Percentiles rank a stretch among this genome's conserved stretches.
Conservation (phyloP, 805 yeast genomes). For the Lipomyces yamadae region DNA sequence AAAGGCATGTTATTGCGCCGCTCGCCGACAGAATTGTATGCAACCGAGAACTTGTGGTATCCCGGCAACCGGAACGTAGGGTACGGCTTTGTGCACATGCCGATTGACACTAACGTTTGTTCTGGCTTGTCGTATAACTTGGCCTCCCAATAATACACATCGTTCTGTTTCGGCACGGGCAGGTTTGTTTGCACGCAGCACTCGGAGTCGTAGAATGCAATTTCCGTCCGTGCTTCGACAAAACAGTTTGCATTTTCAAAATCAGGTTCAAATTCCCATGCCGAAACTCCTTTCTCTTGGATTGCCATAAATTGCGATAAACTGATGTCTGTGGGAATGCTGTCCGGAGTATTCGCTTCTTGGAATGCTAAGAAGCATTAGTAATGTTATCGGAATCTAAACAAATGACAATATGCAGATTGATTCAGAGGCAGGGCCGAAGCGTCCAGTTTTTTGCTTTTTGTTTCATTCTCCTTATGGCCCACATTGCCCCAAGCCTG, state of each 20-base stretch:
- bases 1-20: conserved; percentile 83
- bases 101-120: conserved; percentile 64
- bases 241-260: conserved; percentile 59
- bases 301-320: conserved; percentile 67
- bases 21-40: conserved; percentile 86
- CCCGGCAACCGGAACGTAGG: conserved; percentile 95
- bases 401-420: too few species aligned
- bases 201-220: conserved; percentile 58
- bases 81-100: conserved; percentile 84
- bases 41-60: conserved; percentile 77
- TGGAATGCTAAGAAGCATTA: conserved; percentile 44
- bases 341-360: conserved; percentile 51
- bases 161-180: conserved; percentile 81
- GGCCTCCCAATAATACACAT: conserved; percentile 86
- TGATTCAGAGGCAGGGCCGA: not conserved
- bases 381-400: not conserved
- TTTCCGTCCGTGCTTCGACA: conserved; percentile 67
- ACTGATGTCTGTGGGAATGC: conserved; percentile 50
- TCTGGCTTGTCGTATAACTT: conserved; percentile 73
- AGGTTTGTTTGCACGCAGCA: conserved; percentile 77
- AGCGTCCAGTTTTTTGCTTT: too few species aligned
- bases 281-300: conserved; percentile 85
- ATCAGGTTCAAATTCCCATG: conserved; percentile 77
- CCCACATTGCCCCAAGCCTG: not conserved
- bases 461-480: not conserved